A percentile compares a stretch with the other conserved stretches of the same genome.
Evolutionary conservation across 2,329 filamentous ascomycete species (phyloP).

Genomic region (Penicillium fuscoglaucum): DNA sequence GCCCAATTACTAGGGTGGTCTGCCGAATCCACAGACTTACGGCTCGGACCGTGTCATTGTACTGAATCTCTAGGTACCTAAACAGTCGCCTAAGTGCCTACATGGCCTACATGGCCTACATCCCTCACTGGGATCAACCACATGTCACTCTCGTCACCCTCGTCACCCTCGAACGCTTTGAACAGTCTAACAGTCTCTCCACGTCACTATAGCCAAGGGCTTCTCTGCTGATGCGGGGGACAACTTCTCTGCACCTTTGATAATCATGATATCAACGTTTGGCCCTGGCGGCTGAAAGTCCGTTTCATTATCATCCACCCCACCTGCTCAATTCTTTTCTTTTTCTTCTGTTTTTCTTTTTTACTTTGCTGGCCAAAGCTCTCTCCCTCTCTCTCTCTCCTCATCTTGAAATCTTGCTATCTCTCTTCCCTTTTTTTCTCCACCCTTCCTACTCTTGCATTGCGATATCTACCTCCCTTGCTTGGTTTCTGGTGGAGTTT

Average conservation of each 20-base stretch:
- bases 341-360: slow-evolving; percentile 4
- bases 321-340: slow-evolving; percentile 19
- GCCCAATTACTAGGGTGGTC: slow-evolving; percentile 27
- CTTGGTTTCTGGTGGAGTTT: neutral
- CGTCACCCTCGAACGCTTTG: neutral
- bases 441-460: neutral
- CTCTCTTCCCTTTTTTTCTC: slow-evolving; percentile 3
- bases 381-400: neutral
- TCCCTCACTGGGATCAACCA: neutral
- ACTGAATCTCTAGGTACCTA: slow-evolving; percentile 6
- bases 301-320: slow-evolving; percentile 21
- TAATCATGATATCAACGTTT: slow-evolving; percentile 23
- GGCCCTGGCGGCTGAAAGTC: slow-evolving; percentile 4
- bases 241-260: neutral
- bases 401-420: neutral
- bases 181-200: slow-evolving; percentile 33
- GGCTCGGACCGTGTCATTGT: slow-evolving; percentile 31
- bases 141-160: neutral
- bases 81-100: neutral
- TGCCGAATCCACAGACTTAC: slow-evolving; percentile 20
- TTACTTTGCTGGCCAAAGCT: slow-evolving; percentile 11
- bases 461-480: slow-evolving; percentile 6
- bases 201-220: slow-evolving; percentile 28
- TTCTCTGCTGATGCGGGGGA: slow-evolving; percentile 32
- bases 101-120: neutral